Evolutionary conservation across 2,329 filamentous ascomycete genomes (phyloP), one percentile per base, ranked within the genome.

Genomic region (Xylariaceae sp.): DNA sequence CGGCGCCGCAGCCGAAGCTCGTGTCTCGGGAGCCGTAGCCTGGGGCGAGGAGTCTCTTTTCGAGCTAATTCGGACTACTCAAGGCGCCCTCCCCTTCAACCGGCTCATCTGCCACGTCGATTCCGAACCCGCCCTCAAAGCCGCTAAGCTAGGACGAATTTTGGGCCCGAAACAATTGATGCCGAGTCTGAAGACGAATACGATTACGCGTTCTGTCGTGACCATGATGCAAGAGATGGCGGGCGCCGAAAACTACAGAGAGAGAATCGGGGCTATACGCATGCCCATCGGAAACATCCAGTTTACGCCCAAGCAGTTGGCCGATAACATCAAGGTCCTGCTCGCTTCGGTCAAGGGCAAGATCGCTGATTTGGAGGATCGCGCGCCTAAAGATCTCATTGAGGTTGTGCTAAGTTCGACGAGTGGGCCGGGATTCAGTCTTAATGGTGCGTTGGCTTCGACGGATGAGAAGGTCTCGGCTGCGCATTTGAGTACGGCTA

Each of bases 121-220:
- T 57, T 90, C 84, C 56, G 74, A 93, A 56, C 76, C 79, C 42
- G 89, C 86, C 45, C 72, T 98, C 60, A 86, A 85, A 64, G 91
- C 93, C 72, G 85, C 90, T 27, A 81, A 79, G 1, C 67, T 98
- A 52, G 92, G 86, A 53, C 79, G 85, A 54, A 77, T 95, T 35
- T 74, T 98, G 17, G 93, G 93, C 60, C 93, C 94, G 37, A 84
- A 81, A 67, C 91, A 91, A 3, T 68, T 98, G 61, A 97, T 98
- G 93, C 93, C 93, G 5, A 94, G 81, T 64, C 71, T 79, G 49
- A 95, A 95, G 75, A 82, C 82, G 51, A 90, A 89, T 54, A 97
- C 93, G 1, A 86, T 98, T 45, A 89, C 95, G 20, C 85, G 79
- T 61, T 86, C 95, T 63, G 79, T 95, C 14, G 77, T 77, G 43